A percentile compares a stretch with the other conserved stretches of the same genome.
Evolutionary conservation across 1,284 basidiomycete species (phyloP).

Genomic region (Sphagnurus paluster): DNA sequence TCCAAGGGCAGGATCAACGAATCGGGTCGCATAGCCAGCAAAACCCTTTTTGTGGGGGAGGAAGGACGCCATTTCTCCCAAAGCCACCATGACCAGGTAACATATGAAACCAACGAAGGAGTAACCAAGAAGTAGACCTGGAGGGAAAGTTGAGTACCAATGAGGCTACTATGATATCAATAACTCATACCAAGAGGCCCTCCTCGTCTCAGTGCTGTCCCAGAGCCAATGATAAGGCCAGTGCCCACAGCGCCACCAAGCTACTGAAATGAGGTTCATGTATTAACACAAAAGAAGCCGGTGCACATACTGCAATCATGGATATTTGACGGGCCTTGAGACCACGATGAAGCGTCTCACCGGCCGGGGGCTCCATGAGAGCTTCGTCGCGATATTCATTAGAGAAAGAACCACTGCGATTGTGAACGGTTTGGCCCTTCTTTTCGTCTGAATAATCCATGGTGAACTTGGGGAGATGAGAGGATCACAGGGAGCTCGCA

Average conservation of each 20-base stretch:
- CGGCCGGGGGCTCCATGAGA: constrained; percentile 39
- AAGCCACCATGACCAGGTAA: constrained; percentile 49
- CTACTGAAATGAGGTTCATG: constrained; percentile 26
- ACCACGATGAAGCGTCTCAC: constrained; percentile 55
- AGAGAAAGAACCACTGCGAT: constrained; percentile 25
- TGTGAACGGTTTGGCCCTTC: constrained; percentile 21
- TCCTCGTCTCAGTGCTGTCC: constrained; percentile 53
- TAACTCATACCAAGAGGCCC: constrained; percentile 45
- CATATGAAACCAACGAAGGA: constrained; percentile 56
- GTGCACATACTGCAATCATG: constrained; percentile 60
- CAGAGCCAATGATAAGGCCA: constrained; percentile 75
- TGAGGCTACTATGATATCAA: neutral
- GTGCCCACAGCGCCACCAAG: constrained; percentile 67
- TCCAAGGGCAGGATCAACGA: constrained; percentile 53
- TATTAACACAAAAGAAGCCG: constrained; percentile 1
- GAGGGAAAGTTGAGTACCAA: constrained; percentile 1
- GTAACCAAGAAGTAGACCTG: constrained; percentile 50
- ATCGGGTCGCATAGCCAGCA: constrained; percentile 51
- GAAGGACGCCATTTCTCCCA: constrained; percentile 58
- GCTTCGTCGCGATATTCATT: constrained; percentile 32
- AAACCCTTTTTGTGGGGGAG: constrained; percentile 58
- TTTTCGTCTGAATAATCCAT: constrained; percentile 34
- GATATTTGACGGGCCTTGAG: constrained; percentile 69
- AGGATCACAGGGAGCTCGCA: constrained; percentile 1
- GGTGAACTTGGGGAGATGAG: neutral